Evolutionary conservation across 2,329 filamentous ascomycete genomes (phyloP).

Genomic region (Pseudopyricularia cyperi): DNA sequence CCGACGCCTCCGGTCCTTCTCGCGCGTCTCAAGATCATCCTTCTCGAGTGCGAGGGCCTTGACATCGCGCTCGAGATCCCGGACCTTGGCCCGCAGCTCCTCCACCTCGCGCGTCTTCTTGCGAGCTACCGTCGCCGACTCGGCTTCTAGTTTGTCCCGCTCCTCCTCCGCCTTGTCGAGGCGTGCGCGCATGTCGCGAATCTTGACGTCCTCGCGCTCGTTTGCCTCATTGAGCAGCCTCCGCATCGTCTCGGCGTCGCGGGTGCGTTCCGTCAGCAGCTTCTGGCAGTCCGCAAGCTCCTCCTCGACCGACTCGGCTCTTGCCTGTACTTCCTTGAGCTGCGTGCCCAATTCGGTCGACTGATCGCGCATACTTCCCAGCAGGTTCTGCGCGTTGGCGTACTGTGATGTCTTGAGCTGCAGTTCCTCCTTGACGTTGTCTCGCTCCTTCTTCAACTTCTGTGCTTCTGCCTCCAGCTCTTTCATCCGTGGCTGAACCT

Average conservation of each 20-base stretch:
- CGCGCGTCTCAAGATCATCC: slow-evolving; percentile 61
- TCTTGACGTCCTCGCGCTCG: slow-evolving; percentile 63
- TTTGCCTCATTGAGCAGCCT: slow-evolving; percentile 78
- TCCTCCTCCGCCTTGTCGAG: slow-evolving; percentile 91
- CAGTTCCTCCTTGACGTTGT: slow-evolving; percentile 61
- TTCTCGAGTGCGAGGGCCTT: slow-evolving; percentile 60
- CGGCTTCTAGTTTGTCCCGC: slow-evolving; percentile 82
- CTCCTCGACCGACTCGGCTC: slow-evolving; percentile 79
- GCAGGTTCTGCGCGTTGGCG: slow-evolving; percentile 67
- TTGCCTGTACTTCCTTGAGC: slow-evolving; percentile 75
- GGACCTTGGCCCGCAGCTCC: slow-evolving; percentile 65
- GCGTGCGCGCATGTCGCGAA: slow-evolving; percentile 77
- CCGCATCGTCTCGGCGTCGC: slow-evolving; percentile 92
- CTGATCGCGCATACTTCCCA: slow-evolving; percentile 90
- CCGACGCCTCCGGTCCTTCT: slow-evolving; percentile 61
- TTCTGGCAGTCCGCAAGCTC: slow-evolving; percentile 82
- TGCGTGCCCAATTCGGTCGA: slow-evolving; percentile 78
- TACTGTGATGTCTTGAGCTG: slow-evolving; percentile 79
- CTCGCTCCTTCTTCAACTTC: slow-evolving; percentile 55
- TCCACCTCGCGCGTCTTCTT: slow-evolving; percentile 73
- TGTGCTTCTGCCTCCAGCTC: slow-evolving; percentile 63
- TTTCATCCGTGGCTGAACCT: slow-evolving; percentile 45
- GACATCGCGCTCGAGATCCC: slow-evolving; percentile 69
- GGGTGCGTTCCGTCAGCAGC: slow-evolving; percentile 72
- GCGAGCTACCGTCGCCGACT: slow-evolving; percentile 65